phyloP scores from a whole-genome alignment of 352 stramenopile species.

The Phytopythium vexans region DNA sequence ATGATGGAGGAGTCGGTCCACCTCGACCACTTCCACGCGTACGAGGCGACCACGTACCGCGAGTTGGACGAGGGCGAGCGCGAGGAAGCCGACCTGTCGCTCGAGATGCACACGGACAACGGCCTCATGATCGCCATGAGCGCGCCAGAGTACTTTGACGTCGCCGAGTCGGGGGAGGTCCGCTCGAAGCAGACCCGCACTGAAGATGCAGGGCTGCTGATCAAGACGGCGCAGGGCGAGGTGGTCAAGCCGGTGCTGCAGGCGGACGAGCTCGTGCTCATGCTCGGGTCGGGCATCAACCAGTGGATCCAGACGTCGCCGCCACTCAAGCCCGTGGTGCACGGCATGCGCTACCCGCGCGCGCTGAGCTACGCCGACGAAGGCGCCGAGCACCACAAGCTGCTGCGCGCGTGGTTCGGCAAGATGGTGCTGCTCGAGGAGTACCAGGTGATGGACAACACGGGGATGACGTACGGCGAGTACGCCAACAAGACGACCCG shows the following conservation, averaged over 20 bases:
- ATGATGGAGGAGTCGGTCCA: constrained; percentile 68
- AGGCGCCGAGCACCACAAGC: constrained; percentile 24
- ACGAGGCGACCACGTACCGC: constrained; percentile 30
- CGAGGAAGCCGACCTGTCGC: constrained; percentile 40
- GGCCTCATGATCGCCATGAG: constrained; percentile 73
- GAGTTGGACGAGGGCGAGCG: constrained; percentile 11
- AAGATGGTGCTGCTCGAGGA: constrained; percentile 58
- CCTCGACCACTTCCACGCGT: constrained; percentile 81
- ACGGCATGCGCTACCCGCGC: constrained; percentile 73
- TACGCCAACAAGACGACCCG: constrained; percentile 52
- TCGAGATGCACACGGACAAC: constrained; percentile 78
- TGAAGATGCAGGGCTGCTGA: constrained; percentile 63
- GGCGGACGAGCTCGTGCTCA: constrained; percentile 74
- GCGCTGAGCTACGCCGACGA: constrained; percentile 29
- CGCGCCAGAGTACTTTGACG: constrained; percentile 69
- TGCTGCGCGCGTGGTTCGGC: constrained; percentile 64
- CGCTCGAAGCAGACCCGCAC: constrained; percentile 37
- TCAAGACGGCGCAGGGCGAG: constrained; percentile 50
- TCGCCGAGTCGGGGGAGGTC: constrained; percentile 36
- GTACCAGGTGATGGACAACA: constrained; percentile 50
- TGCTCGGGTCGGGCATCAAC: constrained; percentile 70
- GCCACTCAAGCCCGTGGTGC: constrained; percentile 52
- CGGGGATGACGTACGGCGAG: constrained; percentile 46
- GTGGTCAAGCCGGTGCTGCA: constrained; percentile 59
- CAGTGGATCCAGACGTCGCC: constrained; percentile 66